phyloP scores from a whole-genome alignment of 768 basidiomycete genomes.

The Russula earlei region DNA sequence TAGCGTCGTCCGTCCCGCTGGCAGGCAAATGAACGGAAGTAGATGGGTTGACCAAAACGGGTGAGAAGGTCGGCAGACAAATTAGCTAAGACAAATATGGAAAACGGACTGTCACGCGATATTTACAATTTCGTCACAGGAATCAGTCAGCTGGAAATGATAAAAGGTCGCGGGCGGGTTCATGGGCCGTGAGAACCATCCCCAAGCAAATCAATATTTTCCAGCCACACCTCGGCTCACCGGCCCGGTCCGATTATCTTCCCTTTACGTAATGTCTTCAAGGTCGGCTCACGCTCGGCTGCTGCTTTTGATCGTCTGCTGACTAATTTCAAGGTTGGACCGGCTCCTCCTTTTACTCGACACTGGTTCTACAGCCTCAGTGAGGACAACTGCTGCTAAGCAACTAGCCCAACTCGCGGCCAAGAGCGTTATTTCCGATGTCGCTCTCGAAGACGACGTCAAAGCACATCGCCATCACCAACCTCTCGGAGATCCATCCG shows the following conservation, averaged over 20 bases:
- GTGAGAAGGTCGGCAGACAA: slow-evolving; percentile 6
- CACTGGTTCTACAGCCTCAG: slow-evolving; percentile 83
- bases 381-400: slow-evolving; percentile 92
- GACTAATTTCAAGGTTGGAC: slow-evolving; percentile 60
- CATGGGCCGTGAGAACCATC: slow-evolving; percentile 32
- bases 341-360: slow-evolving; percentile 92
- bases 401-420: slow-evolving; percentile 89
- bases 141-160: slow-evolving; percentile 15
- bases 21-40: not conserved
- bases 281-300: slow-evolving; percentile 51
- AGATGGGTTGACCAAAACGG: slow-evolving; percentile 10
- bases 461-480: slow-evolving; percentile 54
- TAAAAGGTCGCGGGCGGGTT: slow-evolving; percentile 22
- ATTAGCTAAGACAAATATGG: slow-evolving; percentile 20
- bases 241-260: slow-evolving; percentile 44
- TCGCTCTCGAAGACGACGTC: slow-evolving; percentile 69
- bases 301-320: slow-evolving; percentile 15
- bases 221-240: slow-evolving; percentile 32
- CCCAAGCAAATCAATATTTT: slow-evolving; percentile 33
- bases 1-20: not conserved
- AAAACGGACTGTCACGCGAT: slow-evolving; percentile 19
- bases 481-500: slow-evolving; percentile 52
- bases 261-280: slow-evolving; percentile 63
- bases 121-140: slow-evolving; percentile 19
- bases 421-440: slow-evolving; percentile 76